These are phyloP conservation scores for Monosporozyma siamensis DNA, from an alignment of 805 yeast species.

Conservation along the genomic window DNA sequence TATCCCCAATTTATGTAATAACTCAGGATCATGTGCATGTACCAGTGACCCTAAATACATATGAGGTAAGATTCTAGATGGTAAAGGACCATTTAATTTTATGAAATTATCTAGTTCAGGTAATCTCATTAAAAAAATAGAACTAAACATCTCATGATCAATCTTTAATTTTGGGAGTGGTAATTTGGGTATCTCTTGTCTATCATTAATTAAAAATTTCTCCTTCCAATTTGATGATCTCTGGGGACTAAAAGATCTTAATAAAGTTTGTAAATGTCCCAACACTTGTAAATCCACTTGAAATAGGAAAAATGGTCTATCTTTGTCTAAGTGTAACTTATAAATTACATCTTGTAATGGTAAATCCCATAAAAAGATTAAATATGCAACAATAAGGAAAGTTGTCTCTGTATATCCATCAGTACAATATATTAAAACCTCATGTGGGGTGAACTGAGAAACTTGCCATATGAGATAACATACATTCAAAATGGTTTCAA, in stretches of 20 bases:
- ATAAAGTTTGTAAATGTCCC: slow-evolving; percentile 51
- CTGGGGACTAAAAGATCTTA: slow-evolving; percentile 52
- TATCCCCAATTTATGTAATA: slow-evolving; percentile 59
- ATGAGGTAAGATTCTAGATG: slow-evolving; percentile 76
- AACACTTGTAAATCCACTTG: slow-evolving; percentile 63
- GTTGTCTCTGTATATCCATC: slow-evolving; percentile 93
- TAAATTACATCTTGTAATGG: slow-evolving; percentile 56
- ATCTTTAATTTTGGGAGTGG: slow-evolving; percentile 13
- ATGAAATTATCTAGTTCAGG: slow-evolving; percentile 23
- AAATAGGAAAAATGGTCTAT: slow-evolving; percentile 79
- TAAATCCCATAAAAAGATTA: slow-evolving; percentile 59
- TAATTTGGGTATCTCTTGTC: background rate
- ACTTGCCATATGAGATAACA: slow-evolving; percentile 38
- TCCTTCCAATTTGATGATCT: slow-evolving; percentile 9
- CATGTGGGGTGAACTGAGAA: slow-evolving; percentile 22
- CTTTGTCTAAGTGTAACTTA: slow-evolving; percentile 49
- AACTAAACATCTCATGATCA: slow-evolving; percentile 28
- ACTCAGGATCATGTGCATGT: slow-evolving; percentile 66
- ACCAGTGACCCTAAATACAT: slow-evolving; percentile 73
- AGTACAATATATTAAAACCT: slow-evolving; percentile 60
- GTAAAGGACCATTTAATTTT: slow-evolving; percentile 55
- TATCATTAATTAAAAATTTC: background rate
- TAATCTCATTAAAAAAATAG: slow-evolving; percentile 25
- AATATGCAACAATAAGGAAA: slow-evolving; percentile 57
- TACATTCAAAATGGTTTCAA: slow-evolving; percentile 62